phyloP scores from a whole-genome alignment of 1,139 yeast genomes.

The Suhomyces chickasaworum region DNA sequence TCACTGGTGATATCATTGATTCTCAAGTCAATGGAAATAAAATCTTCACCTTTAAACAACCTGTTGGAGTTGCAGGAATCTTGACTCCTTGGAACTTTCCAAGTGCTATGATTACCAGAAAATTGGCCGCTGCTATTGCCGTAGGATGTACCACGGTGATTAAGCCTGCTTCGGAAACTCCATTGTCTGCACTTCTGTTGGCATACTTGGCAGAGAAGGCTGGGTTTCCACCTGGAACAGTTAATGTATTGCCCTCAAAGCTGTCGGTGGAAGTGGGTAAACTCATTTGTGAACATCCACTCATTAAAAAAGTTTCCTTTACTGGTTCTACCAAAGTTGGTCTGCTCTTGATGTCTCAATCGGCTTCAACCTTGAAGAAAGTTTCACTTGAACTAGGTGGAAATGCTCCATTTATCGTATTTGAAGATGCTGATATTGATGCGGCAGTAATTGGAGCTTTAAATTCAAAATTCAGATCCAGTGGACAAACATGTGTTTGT shows the following conservation, averaged over 20 bases:
- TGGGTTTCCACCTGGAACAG: slow-evolving; percentile 83
- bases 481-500: slow-evolving; percentile 91
- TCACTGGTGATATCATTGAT: slow-evolving; percentile 29
- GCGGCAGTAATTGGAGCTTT: slow-evolving; percentile 52
- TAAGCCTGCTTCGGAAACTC: slow-evolving; percentile 91
- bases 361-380: slow-evolving; percentile 48
- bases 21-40: slow-evolving; percentile 21
- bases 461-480: slow-evolving; percentile 63
- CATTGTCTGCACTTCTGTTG: slow-evolving; percentile 80
- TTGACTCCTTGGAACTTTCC: slow-evolving; percentile 98
- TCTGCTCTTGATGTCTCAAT: slow-evolving; percentile 50
- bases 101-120: slow-evolving; percentile 89
- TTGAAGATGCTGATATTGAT: slow-evolving; percentile 52
- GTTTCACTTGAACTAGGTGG: slow-evolving; percentile 57
- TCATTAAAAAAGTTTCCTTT: slow-evolving; percentile 52
- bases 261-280: slow-evolving; percentile 64
- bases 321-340: slow-evolving; percentile 65
- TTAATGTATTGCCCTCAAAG: slow-evolving; percentile 67
- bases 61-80: slow-evolving; percentile 84
- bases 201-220: slow-evolving; percentile 74
- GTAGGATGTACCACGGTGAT: slow-evolving; percentile 91
- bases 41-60: slow-evolving; percentile 28
- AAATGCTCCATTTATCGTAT: slow-evolving; percentile 52
- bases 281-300: slow-evolving; percentile 43
- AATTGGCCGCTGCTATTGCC: slow-evolving; percentile 88